These are phyloP conservation scores for Vigna nakashimae DNA, from an alignment of 306 rosid species.

Conservation along the genomic window DNA sequence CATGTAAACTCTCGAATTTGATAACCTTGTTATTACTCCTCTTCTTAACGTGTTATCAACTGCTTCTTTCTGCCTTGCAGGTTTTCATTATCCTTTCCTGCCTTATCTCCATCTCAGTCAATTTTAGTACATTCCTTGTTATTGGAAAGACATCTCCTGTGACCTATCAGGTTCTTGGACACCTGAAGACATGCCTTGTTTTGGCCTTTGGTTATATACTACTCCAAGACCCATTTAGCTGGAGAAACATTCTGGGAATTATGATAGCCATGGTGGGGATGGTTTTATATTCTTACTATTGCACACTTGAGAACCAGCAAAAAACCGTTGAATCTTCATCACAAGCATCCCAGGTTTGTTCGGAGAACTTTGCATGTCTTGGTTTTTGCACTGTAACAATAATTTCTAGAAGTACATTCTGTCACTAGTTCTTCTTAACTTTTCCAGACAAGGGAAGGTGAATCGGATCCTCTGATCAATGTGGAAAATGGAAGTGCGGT, in stretches of 20 bases:
- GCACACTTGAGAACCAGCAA: constrained; percentile 80
- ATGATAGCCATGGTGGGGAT: constrained; percentile 81
- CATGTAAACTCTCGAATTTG: too few relatives aligned
- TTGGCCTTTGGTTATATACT: constrained; percentile 87
- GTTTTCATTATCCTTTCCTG: constrained; percentile 85
- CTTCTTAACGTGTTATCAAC: constrained; percentile 14
- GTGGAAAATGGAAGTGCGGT: constrained; percentile 65
- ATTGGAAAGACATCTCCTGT: constrained; percentile 97
- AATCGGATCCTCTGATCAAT: constrained; percentile 66
- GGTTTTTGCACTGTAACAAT: constrained; percentile 10
- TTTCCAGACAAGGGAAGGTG: constrained; percentile 74
- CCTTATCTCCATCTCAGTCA: constrained; percentile 92
- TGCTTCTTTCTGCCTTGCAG: constrained; percentile 55
- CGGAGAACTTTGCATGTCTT: neutral
- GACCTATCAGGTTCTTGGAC: constrained; percentile 98
- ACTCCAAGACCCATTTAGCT: constrained; percentile 88
- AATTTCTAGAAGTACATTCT: constrained; percentile 18
- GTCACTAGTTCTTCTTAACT: constrained; percentile 31
- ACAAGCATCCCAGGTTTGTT: constrained; percentile 67
- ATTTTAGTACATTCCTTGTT: constrained; percentile 94
- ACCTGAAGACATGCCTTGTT: constrained; percentile 93
- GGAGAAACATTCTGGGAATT: constrained; percentile 93
- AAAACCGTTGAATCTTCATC: constrained; percentile 66
- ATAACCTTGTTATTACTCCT: too few relatives aligned
- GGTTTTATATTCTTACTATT: constrained; percentile 84